Evolutionary conservation across 2,329 filamentous ascomycete species (phyloP).

Genomic region (Aureobasidium sp.): DNA sequence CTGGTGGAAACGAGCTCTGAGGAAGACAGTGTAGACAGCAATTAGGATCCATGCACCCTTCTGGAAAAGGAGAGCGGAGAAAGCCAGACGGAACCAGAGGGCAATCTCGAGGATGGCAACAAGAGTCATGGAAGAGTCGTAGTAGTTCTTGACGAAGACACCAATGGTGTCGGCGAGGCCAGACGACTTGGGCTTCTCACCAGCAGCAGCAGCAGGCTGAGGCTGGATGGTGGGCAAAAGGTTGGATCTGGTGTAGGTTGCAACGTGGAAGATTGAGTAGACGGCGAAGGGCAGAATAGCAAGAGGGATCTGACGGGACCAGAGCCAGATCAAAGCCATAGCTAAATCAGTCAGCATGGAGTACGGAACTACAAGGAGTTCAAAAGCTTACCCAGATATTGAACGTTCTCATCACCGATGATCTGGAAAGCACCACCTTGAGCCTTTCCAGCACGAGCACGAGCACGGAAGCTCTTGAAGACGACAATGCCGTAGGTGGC

Average conservation of each 20-base stretch:
- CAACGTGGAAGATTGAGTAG: slow-evolving; percentile 97
- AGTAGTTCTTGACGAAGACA: slow-evolving; percentile 94
- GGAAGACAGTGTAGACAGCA: slow-evolving; percentile 79
- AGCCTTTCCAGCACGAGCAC: slow-evolving; percentile 62
- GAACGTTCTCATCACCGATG: slow-evolving; percentile 87
- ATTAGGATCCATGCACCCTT: slow-evolving; percentile 87
- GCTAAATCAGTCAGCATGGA: slow-evolving; percentile 44
- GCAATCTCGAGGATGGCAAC: slow-evolving; percentile 83
- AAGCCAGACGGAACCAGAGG: slow-evolving; percentile 75
- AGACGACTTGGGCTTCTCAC: slow-evolving; percentile 53
- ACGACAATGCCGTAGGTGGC: slow-evolving; percentile 96
- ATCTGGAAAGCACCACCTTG: slow-evolving; percentile 59
- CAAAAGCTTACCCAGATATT: slow-evolving; percentile 74
- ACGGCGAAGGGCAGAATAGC: slow-evolving; percentile 90
- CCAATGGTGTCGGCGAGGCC: slow-evolving; percentile 77
- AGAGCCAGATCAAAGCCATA: slow-evolving; percentile 93
- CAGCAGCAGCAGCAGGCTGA: slow-evolving; percentile 47
- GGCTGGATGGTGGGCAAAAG: slow-evolving; percentile 81
- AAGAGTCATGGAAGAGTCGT: slow-evolving; percentile 89
- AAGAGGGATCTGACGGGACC: slow-evolving; percentile 79
- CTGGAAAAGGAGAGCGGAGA: slow-evolving; percentile 79
- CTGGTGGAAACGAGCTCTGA: slow-evolving; percentile 83
- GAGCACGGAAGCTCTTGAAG: slow-evolving; percentile 91
- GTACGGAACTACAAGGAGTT: neutral
- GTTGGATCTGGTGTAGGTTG: slow-evolving; percentile 91